Base-by-base conservation (phyloP, 2,329 filamentous ascomycete species). In the Stenocarpella maydis region DNA sequence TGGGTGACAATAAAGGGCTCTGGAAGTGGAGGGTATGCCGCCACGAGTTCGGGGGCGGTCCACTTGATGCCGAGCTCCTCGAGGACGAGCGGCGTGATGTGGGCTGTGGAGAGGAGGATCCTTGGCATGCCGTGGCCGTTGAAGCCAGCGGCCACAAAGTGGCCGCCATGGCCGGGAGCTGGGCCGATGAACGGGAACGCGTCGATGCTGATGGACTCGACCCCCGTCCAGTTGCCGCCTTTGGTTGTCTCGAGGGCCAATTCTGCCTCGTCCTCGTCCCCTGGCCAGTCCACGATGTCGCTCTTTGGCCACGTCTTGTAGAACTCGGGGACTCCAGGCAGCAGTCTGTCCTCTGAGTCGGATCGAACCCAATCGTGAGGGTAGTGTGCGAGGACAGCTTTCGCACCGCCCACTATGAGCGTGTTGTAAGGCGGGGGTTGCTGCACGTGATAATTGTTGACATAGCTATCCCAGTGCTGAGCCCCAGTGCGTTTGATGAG, bases 391-490 rank as follows among this genome's bases (percentile, higher is more conserved):
- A 77, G 55, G 49, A 76, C 72, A 24, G 74, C 71, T 50, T 74
- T 74, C 1, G 72, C 77, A 12, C 75, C 76, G 39, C 76, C 76
- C 39, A 77, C 65, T 10, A 76, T 74, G 68, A 78, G 74, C 17
- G 75, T 72, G 50, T 78, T 77, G 34, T 75, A 74, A 1, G 77
- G 77, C 9, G 76, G 71, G 4, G 77, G 76, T 12, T 77, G 69
- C 70, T 78, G 77, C 1, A 77, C 70, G 63, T 78, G 76, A 68
- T 78, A 78, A 68, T 78, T 78, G 65, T 78, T 77, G 47, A 78
- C 73, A n/a, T 58, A 37, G 47, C 52, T 54, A 65, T 77, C 76
- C 75, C 75, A 78, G 31, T 78, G 77, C 67, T 78, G 76, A 15
- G 77, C 73, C 28, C 77, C 77, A 1, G 76, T 77, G 54, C 75